Evolutionary conservation across 768 basidiomycete genomes (phyloP), one percentile per base, ranked within the genome.

Genomic region (Hebeloma cylindrosporum): DNA sequence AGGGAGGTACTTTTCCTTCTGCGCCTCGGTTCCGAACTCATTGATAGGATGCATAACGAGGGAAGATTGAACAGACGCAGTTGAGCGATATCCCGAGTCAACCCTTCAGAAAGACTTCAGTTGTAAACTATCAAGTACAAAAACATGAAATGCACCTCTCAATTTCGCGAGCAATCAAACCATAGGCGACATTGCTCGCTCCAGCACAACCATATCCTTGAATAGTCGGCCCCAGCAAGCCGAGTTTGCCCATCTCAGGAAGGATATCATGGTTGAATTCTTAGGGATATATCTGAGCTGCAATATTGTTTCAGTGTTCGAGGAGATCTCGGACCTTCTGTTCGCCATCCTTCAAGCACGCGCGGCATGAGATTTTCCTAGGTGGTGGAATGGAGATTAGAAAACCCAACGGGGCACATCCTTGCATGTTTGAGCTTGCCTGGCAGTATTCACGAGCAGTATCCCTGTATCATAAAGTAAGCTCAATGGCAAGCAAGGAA

Each of bases 21-120:
- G 93, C 23, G 79, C 82, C 23, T 93, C 84, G 0, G 85, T 80
- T 2, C 95, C 95, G 62, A 93, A 97, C 57, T 88, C 83, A 60
- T 88, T 68, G 54, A 92, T 89, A 7, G 85, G 93, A 59, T 95
- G 91, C 94, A 99, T 99, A 9, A 95, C 92, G 20, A 99, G 79
- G 14, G 92, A 94, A 1, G 89, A 92, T 64, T 98, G 95, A 3
- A 98, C 95, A 13, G 93, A 96, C 51, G 93, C 83, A 3, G 85
- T 94, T 4, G 91, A 94, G 18, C 95, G 88, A 60, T 96, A 98
- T 0, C 95, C 95, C 2, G 94, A 97, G 61, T 99, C 95, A 28
- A 98, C 83, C 50, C 94, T 93, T 54, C 8, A 16, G 20, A 21
- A 28, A 0, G 40, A 14, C 27, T 40, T 25, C 11, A 36, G 22